Evolutionary conservation across 2,329 filamentous ascomycete species (phyloP).

Genomic region (Cytospora schulzeri): DNA sequence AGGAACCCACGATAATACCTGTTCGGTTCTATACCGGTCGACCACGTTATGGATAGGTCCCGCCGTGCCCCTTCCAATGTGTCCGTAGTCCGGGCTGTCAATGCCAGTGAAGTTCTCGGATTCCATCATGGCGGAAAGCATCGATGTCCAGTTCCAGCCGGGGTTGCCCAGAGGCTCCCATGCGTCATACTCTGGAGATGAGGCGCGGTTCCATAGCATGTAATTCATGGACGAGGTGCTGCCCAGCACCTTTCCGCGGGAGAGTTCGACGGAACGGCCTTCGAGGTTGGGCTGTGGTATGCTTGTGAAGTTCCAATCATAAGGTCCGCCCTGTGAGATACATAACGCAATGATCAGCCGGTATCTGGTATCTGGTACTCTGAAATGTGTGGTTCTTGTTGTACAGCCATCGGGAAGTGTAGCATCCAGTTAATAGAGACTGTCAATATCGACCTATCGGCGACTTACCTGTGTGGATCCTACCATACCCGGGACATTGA

Average conservation of each 20-base stretch:
- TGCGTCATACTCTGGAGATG: conserved; percentile 21
- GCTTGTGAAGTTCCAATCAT: conserved; percentile 47
- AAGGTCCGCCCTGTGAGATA: conserved; percentile 28
- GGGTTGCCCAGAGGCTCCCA: conserved; percentile 28
- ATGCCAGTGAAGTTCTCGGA: conserved; percentile 32
- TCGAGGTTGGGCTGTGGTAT: conserved; percentile 41
- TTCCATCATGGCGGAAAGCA: conserved; percentile 32
- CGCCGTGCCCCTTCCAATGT: conserved; percentile 24
- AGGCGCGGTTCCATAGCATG: conserved; percentile 25
- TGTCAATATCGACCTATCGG: not conserved
- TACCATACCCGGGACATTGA: conserved; percentile 35
- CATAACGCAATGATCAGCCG: not conserved
- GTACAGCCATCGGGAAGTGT: not conserved
- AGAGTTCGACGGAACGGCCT: conserved; percentile 45
- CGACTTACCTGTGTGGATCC: conserved; percentile 28
- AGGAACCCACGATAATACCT: conserved; percentile 47
- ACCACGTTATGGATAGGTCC: conserved; percentile 35
- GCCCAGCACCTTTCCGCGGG: conserved; percentile 33
- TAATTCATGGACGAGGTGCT: conserved; percentile 24
- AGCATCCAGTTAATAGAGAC: not conserved
- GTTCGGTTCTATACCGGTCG: conserved; percentile 46
- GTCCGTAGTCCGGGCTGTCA: conserved; percentile 22
- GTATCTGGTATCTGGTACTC: not conserved
- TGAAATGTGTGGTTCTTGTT: not conserved
- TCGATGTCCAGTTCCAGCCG: conserved; percentile 30